A percentile compares a stretch with the other conserved stretches of the same genome.
Evolutionary conservation across 164 flowering plant genomes (phyloP).

Genomic region (Annona squamosa): DNA sequence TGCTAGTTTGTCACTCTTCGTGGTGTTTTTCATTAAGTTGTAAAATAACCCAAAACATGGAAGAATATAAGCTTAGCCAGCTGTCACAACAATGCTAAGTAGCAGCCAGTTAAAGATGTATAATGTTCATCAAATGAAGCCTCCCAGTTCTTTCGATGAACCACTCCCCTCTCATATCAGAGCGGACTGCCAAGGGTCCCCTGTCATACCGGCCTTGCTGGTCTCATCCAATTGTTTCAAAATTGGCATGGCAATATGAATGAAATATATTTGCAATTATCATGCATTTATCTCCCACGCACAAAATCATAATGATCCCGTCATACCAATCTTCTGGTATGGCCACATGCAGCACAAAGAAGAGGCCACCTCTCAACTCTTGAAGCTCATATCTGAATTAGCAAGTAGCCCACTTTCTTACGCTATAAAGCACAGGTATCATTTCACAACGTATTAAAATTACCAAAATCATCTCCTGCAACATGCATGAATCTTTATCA

Average conservation of each 20-base stretch:
- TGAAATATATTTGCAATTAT: too few species aligned
- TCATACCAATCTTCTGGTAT: neutral
- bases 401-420: neutral
- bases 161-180: too few species aligned
- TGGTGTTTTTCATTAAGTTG: neutral
- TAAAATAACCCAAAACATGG: neutral
- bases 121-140: neutral
- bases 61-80: neutral
- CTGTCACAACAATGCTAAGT: neutral
- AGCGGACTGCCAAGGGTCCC: too few species aligned
- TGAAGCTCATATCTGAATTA: neutral
- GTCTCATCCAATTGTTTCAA: too few species aligned
- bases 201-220: too few species aligned
- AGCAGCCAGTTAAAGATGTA: neutral
- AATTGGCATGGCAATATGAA: too few species aligned
- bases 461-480: constrained; percentile 20
- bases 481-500: constrained; percentile 10
- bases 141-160: neutral
- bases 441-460: neutral
- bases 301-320: neutral
- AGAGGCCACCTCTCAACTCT: neutral
- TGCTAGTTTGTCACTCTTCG: too few species aligned
- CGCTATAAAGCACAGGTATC: neutral
- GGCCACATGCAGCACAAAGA: neutral
- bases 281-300: neutral